Evolutionary conservation across 2,329 filamentous ascomycete genomes (phyloP).

Genomic region (Parastagonospora nodorum): DNA sequence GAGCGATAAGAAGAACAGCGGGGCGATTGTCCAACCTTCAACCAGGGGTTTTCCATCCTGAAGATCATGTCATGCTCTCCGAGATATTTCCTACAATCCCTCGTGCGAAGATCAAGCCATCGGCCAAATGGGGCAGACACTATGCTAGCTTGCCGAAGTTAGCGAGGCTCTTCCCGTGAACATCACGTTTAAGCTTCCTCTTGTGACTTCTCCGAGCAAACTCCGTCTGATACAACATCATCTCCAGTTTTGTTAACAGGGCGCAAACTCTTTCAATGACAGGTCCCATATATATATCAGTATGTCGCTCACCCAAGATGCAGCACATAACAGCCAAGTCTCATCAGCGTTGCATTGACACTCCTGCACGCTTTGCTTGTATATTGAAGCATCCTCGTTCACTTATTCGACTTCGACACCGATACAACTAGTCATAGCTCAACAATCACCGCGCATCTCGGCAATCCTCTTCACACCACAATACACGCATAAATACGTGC

Average conservation of each 20-base stretch:
- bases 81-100: slow-evolving; percentile 3
- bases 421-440: neutral
- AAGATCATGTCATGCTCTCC: slow-evolving; percentile 2
- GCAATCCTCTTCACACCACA: too few relatives aligned
- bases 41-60: neutral
- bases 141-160: neutral
- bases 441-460: too few relatives aligned
- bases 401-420: neutral
- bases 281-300: slow-evolving; percentile 4
- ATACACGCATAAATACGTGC: too few relatives aligned
- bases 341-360: neutral
- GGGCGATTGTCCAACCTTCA: neutral
- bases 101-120: neutral
- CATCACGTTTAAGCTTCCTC: slow-evolving; percentile 1
- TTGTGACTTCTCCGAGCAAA: slow-evolving; percentile 8
- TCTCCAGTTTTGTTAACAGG: neutral
- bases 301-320: slow-evolving; percentile 1
- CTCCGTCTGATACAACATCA: slow-evolving; percentile 3
- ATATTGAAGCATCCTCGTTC: neutral
- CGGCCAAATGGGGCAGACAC: neutral
- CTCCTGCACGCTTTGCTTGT: neutral
- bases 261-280: neutral
- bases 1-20: slow-evolving; percentile 2
- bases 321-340: neutral
- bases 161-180: neutral